These are phyloP conservation scores for Friedmanniomyces simplex DNA, from an alignment of 495 filamentous ascomycete genomes.

Conservation along the genomic window DNA sequence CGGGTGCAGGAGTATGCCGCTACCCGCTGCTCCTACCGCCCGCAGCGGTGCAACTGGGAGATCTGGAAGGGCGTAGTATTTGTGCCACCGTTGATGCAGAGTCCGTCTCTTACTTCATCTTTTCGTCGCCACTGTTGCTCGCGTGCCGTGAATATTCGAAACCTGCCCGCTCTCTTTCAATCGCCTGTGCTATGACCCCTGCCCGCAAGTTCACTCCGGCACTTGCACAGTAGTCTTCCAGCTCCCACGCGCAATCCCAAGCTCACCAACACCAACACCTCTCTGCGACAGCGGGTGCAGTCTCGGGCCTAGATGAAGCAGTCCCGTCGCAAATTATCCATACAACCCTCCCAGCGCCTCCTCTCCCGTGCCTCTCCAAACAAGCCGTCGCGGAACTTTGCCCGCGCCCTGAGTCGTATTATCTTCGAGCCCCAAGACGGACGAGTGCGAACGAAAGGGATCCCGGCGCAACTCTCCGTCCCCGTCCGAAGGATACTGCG, in stretches of 20 bases:
- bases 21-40: neutral
- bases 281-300: conserved; percentile 1
- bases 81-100: neutral
- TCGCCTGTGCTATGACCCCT: neutral
- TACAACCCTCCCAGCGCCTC: neutral
- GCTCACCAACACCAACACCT: neutral
- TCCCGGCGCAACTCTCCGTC: neutral
- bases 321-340: neutral
- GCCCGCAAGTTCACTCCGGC: no score
- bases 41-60: neutral
- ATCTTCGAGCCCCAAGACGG: neutral
- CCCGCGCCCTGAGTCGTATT: neutral
- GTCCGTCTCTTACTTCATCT: neutral
- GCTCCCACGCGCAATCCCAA: neutral
- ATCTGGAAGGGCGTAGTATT: neutral
- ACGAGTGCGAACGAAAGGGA: no score
- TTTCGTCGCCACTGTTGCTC: neutral
- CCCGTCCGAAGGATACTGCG: no score
- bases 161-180: neutral
- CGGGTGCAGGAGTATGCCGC: neutral
- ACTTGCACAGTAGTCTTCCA: neutral
- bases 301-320: neutral
- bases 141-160: neutral
- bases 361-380: neutral
- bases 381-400: neutral